phyloP scores from a whole-genome alignment of 805 yeast genomes.

The Candida coleopterorum region DNA sequence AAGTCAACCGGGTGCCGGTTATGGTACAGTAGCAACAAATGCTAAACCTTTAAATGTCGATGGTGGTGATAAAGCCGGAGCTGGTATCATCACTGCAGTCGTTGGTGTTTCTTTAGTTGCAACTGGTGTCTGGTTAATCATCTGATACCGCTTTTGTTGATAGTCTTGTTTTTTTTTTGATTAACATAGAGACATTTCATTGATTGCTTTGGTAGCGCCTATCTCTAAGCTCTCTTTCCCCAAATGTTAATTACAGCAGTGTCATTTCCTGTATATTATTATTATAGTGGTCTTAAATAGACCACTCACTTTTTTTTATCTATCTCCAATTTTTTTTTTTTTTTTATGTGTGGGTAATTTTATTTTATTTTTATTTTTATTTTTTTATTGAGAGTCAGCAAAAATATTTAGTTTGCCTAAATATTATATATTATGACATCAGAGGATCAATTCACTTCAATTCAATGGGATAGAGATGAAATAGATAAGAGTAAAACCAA shows the following conservation, averaged over 20 bases:
- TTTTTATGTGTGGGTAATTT: neutral
- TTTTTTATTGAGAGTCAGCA: slow-evolving; percentile 3
- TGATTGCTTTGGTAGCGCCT: neutral
- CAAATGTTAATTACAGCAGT: no score
- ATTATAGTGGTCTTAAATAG: no score
- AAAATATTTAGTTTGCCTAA: neutral
- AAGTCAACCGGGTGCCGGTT: slow-evolving; percentile 70
- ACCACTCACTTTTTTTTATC: neutral
- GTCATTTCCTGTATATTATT: neutral
- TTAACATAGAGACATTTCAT: neutral
- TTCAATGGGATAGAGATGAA: slow-evolving; percentile 49
- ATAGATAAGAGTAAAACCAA: neutral
- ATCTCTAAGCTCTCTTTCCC: no score
- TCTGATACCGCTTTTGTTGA: slow-evolving; percentile 9
- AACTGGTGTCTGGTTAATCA: slow-evolving; percentile 41
- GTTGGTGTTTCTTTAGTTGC: slow-evolving; percentile 43
- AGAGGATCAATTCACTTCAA: slow-evolving; percentile 52
- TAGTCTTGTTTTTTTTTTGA: slow-evolving; percentile 14
- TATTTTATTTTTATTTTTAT: neutral
- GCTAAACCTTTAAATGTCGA: slow-evolving; percentile 39
- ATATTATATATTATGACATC: slow-evolving; percentile 15
- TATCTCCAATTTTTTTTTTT: neutral
- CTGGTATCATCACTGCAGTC: slow-evolving; percentile 80
- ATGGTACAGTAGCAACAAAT: slow-evolving; percentile 33
- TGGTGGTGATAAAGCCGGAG: slow-evolving; percentile 75